Base-by-base conservation (phyloP, 441 rosid species). In the Francoa sonchifolia region DNA sequence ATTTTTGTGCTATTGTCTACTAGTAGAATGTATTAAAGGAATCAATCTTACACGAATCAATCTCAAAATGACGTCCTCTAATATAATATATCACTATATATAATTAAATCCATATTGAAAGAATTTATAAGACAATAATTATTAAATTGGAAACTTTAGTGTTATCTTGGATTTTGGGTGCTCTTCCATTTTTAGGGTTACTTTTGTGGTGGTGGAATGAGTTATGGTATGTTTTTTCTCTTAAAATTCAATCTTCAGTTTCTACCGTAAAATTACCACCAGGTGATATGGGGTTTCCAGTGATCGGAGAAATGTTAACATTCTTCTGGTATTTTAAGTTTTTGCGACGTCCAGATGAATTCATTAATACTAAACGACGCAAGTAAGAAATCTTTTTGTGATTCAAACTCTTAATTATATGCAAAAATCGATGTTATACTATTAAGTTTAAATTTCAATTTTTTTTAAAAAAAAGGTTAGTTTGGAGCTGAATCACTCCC, bases 191-290 rank as follows among this genome's bases (percentile, higher is more conserved):
- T 15, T 3, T 67, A 11, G 69, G 53, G 12, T 29, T 51, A 13
- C 3, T 65, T 4, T 3, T 63, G 2, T 66, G 72, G 79, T 60
- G 66, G 70, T 73, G 73, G 76, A 69, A 73, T 35, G 79, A 72
- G 39, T 8, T 68, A 0, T 49, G 75, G 58, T 62, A 59, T 23
- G 55, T 50, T 0, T 1, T 18, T 4, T 68, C 67, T 0, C 37
- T 54, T n/a, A 35, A 27, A 5, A 17, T 36, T 22, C 25, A 53
- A 30, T 44, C 36, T 26, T 17, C 20, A 0, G 26, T 39, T 2
- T 27, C 48, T 2, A 48, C 61, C 2, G 10, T 41, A 26, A 57
- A 48, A 59, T 46, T 66, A 4, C 75, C 75, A 0, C 70, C 75
- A 0, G 68, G 76, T 10, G 49, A 63, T 25, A 52, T 63, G 76